These are phyloP conservation scores for Ganoderma leucocontextum DNA, from an alignment of 1,284 basidiomycete genomes.

Conservation along the genomic window DNA sequence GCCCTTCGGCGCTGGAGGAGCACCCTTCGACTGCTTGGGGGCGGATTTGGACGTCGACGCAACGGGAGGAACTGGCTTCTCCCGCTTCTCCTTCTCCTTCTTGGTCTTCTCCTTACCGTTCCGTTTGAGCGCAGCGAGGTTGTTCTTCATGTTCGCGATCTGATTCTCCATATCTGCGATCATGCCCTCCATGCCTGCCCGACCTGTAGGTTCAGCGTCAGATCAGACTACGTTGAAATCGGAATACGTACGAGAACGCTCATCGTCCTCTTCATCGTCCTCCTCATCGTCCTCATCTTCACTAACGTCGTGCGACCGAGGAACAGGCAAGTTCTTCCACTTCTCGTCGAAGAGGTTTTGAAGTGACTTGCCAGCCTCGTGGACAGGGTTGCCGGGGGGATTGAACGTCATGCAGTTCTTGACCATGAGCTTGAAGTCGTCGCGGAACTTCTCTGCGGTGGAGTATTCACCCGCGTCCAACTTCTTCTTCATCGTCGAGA, in stretches of 20 bases:
- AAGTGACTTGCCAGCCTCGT: constrained; percentile 83
- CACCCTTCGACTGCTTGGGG: constrained; percentile 54
- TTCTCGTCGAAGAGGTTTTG: constrained; percentile 92
- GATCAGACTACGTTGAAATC: constrained; percentile 4
- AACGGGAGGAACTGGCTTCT: constrained; percentile 49
- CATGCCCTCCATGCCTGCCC: constrained; percentile 53
- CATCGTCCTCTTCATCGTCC: constrained; percentile 49
- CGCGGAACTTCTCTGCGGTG: constrained; percentile 81
- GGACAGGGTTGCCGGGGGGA: constrained; percentile 86
- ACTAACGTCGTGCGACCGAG: constrained; percentile 56
- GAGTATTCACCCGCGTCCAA: constrained; percentile 82
- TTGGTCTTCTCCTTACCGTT: constrained; percentile 67
- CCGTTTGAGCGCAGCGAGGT: constrained; percentile 62
- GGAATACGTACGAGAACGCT: constrained; percentile 60
- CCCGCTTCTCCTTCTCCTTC: constrained; percentile 63
- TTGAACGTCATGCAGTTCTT: constrained; percentile 95
- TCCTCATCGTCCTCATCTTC: constrained; percentile 59
- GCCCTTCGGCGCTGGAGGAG: constrained; percentile 36
- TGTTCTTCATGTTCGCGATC: constrained; percentile 75
- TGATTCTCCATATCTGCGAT: constrained; percentile 78
- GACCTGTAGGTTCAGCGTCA: constrained; percentile 14
- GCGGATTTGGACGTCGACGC: constrained; percentile 68
- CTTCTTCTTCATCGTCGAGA: constrained; percentile 88
- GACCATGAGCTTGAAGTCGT: constrained; percentile 95
- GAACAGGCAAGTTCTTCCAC: constrained; percentile 82